Base-by-base conservation (phyloP, 345 rosid species). In the Hirschfeldia incana region DNA sequence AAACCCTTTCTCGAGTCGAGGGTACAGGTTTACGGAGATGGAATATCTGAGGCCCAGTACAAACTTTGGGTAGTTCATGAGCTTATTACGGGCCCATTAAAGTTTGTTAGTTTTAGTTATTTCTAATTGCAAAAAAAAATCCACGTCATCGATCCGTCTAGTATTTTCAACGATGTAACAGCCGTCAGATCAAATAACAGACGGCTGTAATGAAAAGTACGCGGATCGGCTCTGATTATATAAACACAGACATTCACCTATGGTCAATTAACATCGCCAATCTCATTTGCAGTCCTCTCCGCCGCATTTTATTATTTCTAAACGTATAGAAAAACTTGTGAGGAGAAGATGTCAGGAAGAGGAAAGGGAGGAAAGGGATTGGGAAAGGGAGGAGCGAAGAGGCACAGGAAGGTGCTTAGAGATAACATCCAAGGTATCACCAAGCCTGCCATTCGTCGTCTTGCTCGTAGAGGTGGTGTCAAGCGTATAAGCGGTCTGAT, bases 111-210 rank as follows among this genome's bases (percentile, higher is more conserved):
- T 13, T 6, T 28, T 59, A 10, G 0, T 59, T 60, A 28, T 27
- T 11, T 60, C 8, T 3, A 15, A 1, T 32, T 15, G 13, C 1
- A n/a, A n/a, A n/a, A n/a, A 15, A 16, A 65, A 16, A 2, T 26
- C 70, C 80, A 77, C 75, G 80, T 77, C 80, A 77, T 70, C 75
- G 64, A 70, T 77, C 75, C 58, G 0, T 34, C 2, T 13, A 11
- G 1, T 5, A 17, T 15, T 60, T 5, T 21, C 6, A 49, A 36
- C 5, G 55, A 61, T 8, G 0, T 26, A 33, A 0, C 0, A 51
- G 8, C 70, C 80, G 9, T 51, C 42, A 29, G 80, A 77, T 77
- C 2, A 51, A 15, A 16, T 62, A 33, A 69, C 62, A 75, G 12
- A 70, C 75, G 80, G 65, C 16, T 0, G 2, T 0, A 13, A 9